These are phyloP conservation scores for Colletotrichum somersetense DNA, from an alignment of 2,329 filamentous ascomycete species.

Conservation along the genomic window DNA sequence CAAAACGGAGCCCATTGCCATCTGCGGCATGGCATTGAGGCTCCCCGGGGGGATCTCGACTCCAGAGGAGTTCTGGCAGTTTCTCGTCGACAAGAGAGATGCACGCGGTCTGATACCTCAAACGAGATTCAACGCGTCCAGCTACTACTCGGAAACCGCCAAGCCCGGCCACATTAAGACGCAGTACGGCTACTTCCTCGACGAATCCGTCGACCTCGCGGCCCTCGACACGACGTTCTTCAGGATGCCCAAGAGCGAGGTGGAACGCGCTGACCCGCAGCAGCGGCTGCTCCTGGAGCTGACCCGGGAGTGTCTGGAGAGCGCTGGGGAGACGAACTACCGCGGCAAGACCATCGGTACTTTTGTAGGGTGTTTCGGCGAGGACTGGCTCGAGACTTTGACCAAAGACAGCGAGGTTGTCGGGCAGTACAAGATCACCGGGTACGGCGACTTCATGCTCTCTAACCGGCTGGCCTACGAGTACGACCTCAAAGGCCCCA, in stretches of 20 bases:
- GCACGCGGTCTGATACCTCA: slow-evolving; percentile 43
- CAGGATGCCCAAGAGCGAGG: slow-evolving; percentile 45
- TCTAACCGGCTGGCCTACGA: slow-evolving; percentile 50
- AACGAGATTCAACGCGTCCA: slow-evolving; percentile 42
- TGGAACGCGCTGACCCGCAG: slow-evolving; percentile 52
- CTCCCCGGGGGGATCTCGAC: slow-evolving; percentile 48
- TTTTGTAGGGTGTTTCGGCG: slow-evolving; percentile 52
- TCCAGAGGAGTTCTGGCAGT: slow-evolving; percentile 47
- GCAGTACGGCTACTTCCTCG: slow-evolving; percentile 49
- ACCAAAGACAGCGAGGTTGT: slow-evolving; percentile 43
- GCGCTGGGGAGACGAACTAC: slow-evolving; percentile 48
- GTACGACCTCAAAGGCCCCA: slow-evolving; percentile 45
- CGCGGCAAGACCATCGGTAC: slow-evolving; percentile 49
- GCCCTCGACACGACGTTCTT: slow-evolving; percentile 48
- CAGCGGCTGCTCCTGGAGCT: slow-evolving; percentile 53
- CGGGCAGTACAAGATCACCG: slow-evolving; percentile 44
- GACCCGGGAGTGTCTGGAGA: slow-evolving; percentile 51
- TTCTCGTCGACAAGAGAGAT: slow-evolving; percentile 45
- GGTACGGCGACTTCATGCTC: slow-evolving; percentile 46
- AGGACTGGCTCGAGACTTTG: slow-evolving; percentile 49
- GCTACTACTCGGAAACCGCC: slow-evolving; percentile 36
- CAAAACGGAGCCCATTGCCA: slow-evolving; percentile 45
- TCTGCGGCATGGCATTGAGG: slow-evolving; percentile 49
- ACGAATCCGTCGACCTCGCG: slow-evolving; percentile 46
- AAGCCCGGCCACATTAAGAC: slow-evolving; percentile 44